These are phyloP conservation scores for Trichomonas vaginalis DNA, from an alignment of 208 protist genomes.

Conservation along the genomic window DNA sequence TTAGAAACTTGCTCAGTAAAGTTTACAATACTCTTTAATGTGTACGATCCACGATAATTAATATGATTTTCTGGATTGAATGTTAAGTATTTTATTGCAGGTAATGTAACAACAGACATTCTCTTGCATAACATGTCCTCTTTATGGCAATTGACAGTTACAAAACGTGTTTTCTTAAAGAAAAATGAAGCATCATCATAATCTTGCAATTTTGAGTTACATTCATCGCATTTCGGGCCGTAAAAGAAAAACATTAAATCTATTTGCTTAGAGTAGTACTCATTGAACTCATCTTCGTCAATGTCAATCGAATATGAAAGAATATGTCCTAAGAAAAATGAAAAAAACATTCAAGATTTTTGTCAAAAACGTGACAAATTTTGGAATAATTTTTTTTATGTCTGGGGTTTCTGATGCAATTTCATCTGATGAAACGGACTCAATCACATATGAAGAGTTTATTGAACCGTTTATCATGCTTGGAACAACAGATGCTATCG, in stretches of 20 bases:
- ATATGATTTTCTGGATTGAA: background rate
- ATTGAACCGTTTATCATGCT: too few relatives aligned
- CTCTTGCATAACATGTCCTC: background rate
- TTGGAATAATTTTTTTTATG: too few relatives aligned
- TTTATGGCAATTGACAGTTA: background rate
- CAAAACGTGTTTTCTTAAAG: background rate
- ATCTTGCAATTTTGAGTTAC: background rate
- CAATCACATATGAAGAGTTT: too few relatives aligned
- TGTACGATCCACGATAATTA: background rate
- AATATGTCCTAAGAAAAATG: too few relatives aligned
- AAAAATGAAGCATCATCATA: background rate
- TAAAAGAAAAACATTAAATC: background rate
- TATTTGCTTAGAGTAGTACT: background rate
- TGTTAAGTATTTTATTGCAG: background rate
- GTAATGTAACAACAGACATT: background rate
- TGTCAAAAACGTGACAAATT: too few relatives aligned
- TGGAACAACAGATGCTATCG: too few relatives aligned
- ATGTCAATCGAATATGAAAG: background rate
- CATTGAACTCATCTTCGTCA: background rate
- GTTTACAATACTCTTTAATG: background rate
- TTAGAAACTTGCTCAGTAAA: background rate
- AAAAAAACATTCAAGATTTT: too few relatives aligned
- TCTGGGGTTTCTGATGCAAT: too few relatives aligned
- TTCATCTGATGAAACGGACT: too few relatives aligned
- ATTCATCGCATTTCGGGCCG: background rate